Conservation (phyloP, 495 filamentous ascomycete genomes). For the Penicillium verhagenii region DNA sequence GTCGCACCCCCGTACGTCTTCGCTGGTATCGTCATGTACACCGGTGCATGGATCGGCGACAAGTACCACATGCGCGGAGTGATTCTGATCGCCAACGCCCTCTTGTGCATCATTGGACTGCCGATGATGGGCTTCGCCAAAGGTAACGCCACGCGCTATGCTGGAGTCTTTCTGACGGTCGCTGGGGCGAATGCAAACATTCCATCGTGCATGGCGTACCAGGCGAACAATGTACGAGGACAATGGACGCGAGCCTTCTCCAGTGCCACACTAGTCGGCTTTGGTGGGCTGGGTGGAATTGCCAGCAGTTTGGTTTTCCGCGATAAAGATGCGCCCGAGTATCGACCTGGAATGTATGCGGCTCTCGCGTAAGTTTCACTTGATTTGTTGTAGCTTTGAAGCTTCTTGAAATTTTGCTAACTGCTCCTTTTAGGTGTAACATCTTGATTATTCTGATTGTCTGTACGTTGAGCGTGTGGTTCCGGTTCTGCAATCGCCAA, state of each 20-base stretch:
- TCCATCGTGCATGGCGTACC: conserved; percentile 57
- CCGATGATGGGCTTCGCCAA: conserved; percentile 53
- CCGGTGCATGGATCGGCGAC: conserved; percentile 53
- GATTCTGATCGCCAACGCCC: conserved; percentile 54
- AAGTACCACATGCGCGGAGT: conserved; percentile 56
- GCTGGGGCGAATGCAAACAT: conserved; percentile 62
- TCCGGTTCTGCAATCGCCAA: conserved; percentile 34
- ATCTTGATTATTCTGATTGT: conserved; percentile 43
- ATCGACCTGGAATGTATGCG: conserved; percentile 54
- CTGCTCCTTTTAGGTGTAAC: conserved; percentile 33
- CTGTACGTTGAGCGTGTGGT: conserved; percentile 30
- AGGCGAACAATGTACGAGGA: conserved; percentile 65
- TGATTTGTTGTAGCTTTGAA: neutral
- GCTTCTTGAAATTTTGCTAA: conserved; percentile 3
- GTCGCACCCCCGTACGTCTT: conserved; percentile 62
- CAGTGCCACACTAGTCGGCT: conserved; percentile 53
- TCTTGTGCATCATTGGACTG: conserved; percentile 50
- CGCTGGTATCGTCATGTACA: conserved; percentile 59
- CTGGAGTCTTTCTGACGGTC: conserved; percentile 63
- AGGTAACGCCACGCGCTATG: conserved; percentile 53
- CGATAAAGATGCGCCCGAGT: conserved; percentile 54
- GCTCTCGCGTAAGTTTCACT: conserved; percentile 40
- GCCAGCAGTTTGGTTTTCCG: conserved; percentile 57
- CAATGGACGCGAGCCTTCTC: conserved; percentile 65
- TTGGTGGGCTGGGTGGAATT: conserved; percentile 62